Evolutionary conservation across 1,284 basidiomycete species (phyloP).

Genomic region (Fomes fomentarius): DNA sequence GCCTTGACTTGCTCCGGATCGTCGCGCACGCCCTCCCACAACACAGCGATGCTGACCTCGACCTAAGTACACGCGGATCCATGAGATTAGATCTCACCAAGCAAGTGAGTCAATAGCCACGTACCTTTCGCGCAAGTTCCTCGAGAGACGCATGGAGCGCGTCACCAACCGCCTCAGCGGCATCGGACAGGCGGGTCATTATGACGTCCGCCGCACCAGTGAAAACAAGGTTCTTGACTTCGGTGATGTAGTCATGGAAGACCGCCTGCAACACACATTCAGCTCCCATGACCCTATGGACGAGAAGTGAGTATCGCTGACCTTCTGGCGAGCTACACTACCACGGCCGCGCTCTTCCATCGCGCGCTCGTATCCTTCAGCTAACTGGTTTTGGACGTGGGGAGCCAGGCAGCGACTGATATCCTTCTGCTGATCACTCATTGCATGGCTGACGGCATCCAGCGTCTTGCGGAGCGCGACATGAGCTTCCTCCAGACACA

Average conservation of each 20-base stretch:
- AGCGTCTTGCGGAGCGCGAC: conserved; percentile 52
- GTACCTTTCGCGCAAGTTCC: conserved; percentile 58
- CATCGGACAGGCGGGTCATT: conserved; percentile 46
- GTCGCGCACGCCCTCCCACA: conserved; percentile 59
- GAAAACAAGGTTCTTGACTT: conserved; percentile 54
- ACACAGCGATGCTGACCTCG: conserved; percentile 59
- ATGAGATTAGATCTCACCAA: neutral
- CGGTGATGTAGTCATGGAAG: conserved; percentile 48
- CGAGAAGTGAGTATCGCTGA: conserved; percentile 19
- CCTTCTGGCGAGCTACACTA: conserved; percentile 65
- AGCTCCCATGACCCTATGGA: neutral
- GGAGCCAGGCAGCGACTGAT: conserved; percentile 59
- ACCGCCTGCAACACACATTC: conserved; percentile 37
- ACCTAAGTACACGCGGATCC: conserved; percentile 38
- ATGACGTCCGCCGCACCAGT: conserved; percentile 54
- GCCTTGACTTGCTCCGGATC: conserved; percentile 46
- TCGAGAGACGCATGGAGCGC: conserved; percentile 49
- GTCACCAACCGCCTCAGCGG: conserved; percentile 52
- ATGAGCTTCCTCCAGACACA: conserved; percentile 54
- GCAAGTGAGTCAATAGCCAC: neutral
- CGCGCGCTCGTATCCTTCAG: conserved; percentile 53
- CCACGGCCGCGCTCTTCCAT: conserved; percentile 57
- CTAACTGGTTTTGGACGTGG: conserved; percentile 53
- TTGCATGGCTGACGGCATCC: conserved; percentile 49
- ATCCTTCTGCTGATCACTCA: conserved; percentile 60